Base-by-base conservation (phyloP, 768 basidiomycete species). In the Boletus sp. region DNA sequence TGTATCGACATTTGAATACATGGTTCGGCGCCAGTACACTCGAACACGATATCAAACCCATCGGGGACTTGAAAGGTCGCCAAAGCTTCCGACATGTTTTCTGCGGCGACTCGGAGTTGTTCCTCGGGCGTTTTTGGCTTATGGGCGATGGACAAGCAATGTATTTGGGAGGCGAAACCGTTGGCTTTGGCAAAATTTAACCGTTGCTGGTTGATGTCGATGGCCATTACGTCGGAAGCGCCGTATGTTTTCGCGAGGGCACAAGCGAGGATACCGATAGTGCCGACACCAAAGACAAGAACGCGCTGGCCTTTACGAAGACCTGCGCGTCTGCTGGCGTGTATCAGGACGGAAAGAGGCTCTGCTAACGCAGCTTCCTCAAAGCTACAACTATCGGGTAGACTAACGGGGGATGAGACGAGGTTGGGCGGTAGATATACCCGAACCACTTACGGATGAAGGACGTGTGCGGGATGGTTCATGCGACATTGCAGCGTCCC, bases 11-110 rank as follows among this genome's bases (percentile, higher is more conserved):
- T 87, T 70, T 96, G 93, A 68, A 96, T 92, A 68, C 90, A 92
- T 36, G 85, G 80, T 72, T 96, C 94, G 2, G 92, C 93, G 59
- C 95, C 95, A 12, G 94, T 94, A 74, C 95, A 98, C 73, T 98
- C 95, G 67, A 95, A 91, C 48, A 98, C 88, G 67, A 91, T 78
- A 71, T 97, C 94, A 74, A 93, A 96, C 32, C 96, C 96, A 29
- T 92, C 86, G 24, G 78, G 77, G 57, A 80, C 74, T 57, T 73
- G 76, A 67, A 92, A 90, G 52, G 77, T 71, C 48, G 75, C 66
- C 55, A 92, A 76, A 7, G 83, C 80, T 8, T 71, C 66, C 41
- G 76, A 71, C 8, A 82, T 77, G 61, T 73, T 80, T 56, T 85
- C 83, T 70, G 83, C 84, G n/a, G 86, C 85, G 7, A 76, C 77